These are phyloP conservation scores for Teunomyces lycoperdinae DNA, from an alignment of 805 yeast species.

Conservation along the genomic window DNA sequence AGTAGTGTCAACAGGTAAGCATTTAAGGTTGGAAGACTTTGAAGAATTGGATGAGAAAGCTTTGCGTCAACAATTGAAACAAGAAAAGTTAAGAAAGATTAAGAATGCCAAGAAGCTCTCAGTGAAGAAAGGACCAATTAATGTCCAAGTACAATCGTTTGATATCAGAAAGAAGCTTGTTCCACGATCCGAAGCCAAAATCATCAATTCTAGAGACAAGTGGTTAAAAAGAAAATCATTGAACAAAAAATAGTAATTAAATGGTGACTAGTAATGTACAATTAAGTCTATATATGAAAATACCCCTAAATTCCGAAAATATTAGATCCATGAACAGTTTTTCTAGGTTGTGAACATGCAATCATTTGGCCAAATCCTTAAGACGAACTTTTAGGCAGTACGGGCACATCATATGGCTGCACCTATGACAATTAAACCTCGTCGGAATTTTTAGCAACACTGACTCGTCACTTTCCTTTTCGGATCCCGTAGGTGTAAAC, in stretches of 20 bases:
- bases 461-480: slow-evolving; percentile 7
- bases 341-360: not conserved
- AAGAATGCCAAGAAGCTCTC: slow-evolving; percentile 22
- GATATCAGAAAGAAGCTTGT: slow-evolving; percentile 23
- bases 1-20: slow-evolving; percentile 18
- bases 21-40: slow-evolving; percentile 30
- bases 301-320: not conserved
- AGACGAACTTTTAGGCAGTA: slow-evolving; percentile 36
- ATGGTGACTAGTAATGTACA: slow-evolving; percentile 1
- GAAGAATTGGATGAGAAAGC: slow-evolving; percentile 28
- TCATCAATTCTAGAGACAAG: slow-evolving; percentile 29
- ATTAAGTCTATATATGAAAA: not conserved
- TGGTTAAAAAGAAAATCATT: slow-evolving; percentile 43
- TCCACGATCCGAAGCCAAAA: slow-evolving; percentile 34
- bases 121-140: slow-evolving; percentile 40
- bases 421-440: slow-evolving; percentile 36
- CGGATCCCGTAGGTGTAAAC: not conserved
- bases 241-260: slow-evolving; percentile 23
- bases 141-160: slow-evolving; percentile 32
- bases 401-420: slow-evolving; percentile 44
- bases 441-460: slow-evolving; percentile 28
- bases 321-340: not conserved
- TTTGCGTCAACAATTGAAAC: slow-evolving; percentile 26
- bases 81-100: slow-evolving; percentile 31
- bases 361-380: slow-evolving; percentile 20